Evolutionary conservation across 148 eudicot genomes (phyloP), one percentile per base, ranked within the genome.

Genomic region (Persicaria maculosa): DNA sequence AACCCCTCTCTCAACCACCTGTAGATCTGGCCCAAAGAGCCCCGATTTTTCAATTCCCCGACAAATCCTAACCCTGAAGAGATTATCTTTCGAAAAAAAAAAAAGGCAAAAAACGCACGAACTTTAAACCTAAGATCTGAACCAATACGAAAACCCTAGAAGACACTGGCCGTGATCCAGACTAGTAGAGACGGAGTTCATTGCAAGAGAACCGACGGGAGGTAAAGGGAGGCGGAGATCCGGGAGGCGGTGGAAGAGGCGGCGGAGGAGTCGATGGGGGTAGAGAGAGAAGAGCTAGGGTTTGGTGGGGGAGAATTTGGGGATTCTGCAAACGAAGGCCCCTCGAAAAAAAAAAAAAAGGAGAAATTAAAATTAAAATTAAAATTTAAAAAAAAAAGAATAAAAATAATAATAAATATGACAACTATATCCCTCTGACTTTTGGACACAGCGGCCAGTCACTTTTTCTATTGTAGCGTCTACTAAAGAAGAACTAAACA

Each of bases 281-380:
- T 10, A 15, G 54, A 71, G 54, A 45, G 53, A 71, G 50, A 22
- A 45, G 40, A 71, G 7, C 50, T 70, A 79, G 75, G 86, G 86
- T 80, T 84, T 84, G 74, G 22, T 31, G 40, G 40, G 46, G 36
- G 75, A 77, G 52, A 17, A 58, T 73, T 69, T 20, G 72, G 57
- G 77, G 75, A 70, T 71, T 45, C 79, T 79, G 82, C 81, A 77
- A 68, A 59, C 2, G 40, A 81, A 80, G 80, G 40, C 40, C 54
- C 82, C 80, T 78, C 45, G 44, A 68, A 71, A 71, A 71, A 20
- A 19, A 12, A n/a, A n/a, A n/a, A 31, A 31, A 31, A 31, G 40
- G 54, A 52, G 52, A 71, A 57, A 74, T 65, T 40, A 65, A 40
- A 65, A 65, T 14, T 11, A 7, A 12, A 31, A n/a, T n/a, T n/a